phyloP scores from a whole-genome alignment of 1,284 basidiomycete species.

The Apiotrichum porosum region DNA sequence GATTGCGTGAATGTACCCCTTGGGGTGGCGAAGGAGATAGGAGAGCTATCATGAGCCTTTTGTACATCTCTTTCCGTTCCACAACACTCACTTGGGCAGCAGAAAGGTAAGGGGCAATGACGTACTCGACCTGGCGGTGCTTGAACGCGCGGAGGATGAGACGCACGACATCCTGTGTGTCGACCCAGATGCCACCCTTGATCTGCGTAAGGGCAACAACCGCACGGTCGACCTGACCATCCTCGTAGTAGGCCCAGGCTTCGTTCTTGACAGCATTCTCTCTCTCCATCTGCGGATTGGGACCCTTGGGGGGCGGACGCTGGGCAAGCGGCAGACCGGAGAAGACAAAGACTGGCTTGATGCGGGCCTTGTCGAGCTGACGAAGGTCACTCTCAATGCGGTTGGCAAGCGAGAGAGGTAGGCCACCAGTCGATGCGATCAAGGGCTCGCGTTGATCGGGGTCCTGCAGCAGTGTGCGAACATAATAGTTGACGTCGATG shows the following conservation, averaged over 20 bases:
- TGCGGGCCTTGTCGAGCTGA: conserved; percentile 77
- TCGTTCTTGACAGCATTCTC: conserved; percentile 52
- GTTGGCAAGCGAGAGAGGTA: conserved; percentile 75
- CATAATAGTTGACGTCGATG: conserved; percentile 91
- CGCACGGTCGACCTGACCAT: conserved; percentile 78
- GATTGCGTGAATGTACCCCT: conserved; percentile 91
- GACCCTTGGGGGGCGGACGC: conserved; percentile 59
- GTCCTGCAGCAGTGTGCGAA: conserved; percentile 70
- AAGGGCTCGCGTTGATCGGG: conserved; percentile 76
- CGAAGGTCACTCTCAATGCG: conserved; percentile 90
- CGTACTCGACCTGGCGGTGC: conserved; percentile 91
- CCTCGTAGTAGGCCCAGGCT: conserved; percentile 87
- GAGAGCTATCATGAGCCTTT: conserved; percentile 62
- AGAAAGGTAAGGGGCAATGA: conserved; percentile 90
- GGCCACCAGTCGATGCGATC: conserved; percentile 87
- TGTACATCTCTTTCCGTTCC: too few species aligned
- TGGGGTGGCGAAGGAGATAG: conserved; percentile 87
- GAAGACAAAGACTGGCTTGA: conserved; percentile 98
- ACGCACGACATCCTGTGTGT: conserved; percentile 85
- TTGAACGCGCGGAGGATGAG: conserved; percentile 88
- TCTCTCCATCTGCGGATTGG: conserved; percentile 56
- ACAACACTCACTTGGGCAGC: conserved; percentile 72
- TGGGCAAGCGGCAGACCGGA: conserved; percentile 62
- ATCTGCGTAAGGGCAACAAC: conserved; percentile 73
- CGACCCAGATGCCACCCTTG: conserved; percentile 55